Percentiles rank a stretch among this genome's conserved stretches.
Evolutionary conservation across 257 asterid genomes (phyloP).

Genomic region (Solanum lignicaule): DNA sequence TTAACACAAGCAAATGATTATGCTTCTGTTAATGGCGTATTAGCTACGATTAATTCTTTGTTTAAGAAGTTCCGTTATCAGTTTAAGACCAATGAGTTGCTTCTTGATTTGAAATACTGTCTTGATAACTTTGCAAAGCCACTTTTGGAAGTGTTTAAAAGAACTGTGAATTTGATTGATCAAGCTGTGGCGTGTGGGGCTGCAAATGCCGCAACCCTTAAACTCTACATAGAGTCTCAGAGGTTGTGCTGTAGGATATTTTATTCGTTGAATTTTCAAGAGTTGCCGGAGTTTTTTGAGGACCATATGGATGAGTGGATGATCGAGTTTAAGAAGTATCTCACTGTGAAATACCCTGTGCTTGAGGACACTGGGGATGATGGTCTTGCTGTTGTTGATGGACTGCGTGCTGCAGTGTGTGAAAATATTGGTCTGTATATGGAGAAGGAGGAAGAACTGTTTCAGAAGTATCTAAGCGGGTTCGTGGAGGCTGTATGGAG

Average conservation of each 20-base stretch:
- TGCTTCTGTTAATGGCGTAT: slow-evolving; percentile 70
- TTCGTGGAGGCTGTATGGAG: slow-evolving; percentile 90
- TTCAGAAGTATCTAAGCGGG: slow-evolving; percentile 53
- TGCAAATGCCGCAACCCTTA: slow-evolving; percentile 30
- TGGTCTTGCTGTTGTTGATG: slow-evolving; percentile 79
- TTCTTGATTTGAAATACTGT: slow-evolving; percentile 69
- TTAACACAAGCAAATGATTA: slow-evolving; percentile 60
- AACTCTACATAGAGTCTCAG: slow-evolving; percentile 70
- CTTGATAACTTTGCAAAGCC: slow-evolving; percentile 77
- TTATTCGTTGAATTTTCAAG: slow-evolving; percentile 66
- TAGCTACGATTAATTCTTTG: slow-evolving; percentile 55
- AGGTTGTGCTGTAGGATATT: slow-evolving; percentile 81
- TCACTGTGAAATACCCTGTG: slow-evolving; percentile 42
- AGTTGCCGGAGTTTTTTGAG: slow-evolving; percentile 80
- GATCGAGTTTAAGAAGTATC: slow-evolving; percentile 70
- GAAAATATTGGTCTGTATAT: slow-evolving; percentile 72
- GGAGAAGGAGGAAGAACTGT: slow-evolving; percentile 79
- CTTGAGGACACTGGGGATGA: slow-evolving; percentile 65
- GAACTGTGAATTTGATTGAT: slow-evolving; percentile 51
- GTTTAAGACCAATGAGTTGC: slow-evolving; percentile 60
- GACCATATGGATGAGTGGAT: slow-evolving; percentile 90
- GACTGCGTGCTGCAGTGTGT: slow-evolving; percentile 75
- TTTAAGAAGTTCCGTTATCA: slow-evolving; percentile 70
- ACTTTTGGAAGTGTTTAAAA: slow-evolving; percentile 50
- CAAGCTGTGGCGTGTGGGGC: slow-evolving; percentile 33